Evolutionary conservation across 371 early-diverging fungal genomes (phyloP), one percentile per base, ranked within the genome.

Genomic region (Zopfochytrium polystomum): DNA sequence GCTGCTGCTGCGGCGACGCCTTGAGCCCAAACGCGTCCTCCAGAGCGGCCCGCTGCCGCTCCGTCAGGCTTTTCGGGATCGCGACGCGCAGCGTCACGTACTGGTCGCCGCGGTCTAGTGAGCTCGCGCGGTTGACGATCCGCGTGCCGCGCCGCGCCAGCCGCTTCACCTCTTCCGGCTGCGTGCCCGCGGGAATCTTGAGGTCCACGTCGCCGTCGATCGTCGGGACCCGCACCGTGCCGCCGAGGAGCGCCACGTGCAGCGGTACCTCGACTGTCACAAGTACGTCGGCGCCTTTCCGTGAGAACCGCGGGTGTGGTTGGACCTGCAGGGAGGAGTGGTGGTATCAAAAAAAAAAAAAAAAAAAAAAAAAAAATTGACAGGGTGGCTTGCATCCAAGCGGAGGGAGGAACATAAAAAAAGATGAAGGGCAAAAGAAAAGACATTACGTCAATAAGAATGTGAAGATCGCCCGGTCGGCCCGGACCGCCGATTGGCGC

Each of bases 141-240:
- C 80, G 75, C 48, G 76, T 73, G 53, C 96, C 96, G 25, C 90
- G 84, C 22, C 78, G 78, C 52, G 87, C 79, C 63, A 96, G 71
- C 18, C 86, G 74, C 38, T 87, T 84, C 50, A 81, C 80, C 23
- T 94, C 95, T 26, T 86, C 88, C 1, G 93, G 92, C 66, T 96
- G 96, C 6, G 89, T 85, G 27, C 94, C 94, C 7, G 87, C 66
- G 4, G 86, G 88, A 22, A 96, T 69, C 57, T 82, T 87, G 38
- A 96, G 73, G 54, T 96, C 96, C 1, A 95, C 92, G 61, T 93
- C 90, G 43, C 96, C 95, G 66, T 91, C 91, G 9, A 95, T 78
- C 6, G 95, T 94, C 2, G 93, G 95, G 35, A 96, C 83, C 3
- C 84, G 81, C 22, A 94, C 71, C 3, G 74, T 77, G 50, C 96